Evolutionary conservation across 192 early-diverging fungal genomes (phyloP), one percentile per base, ranked within the genome.

Genomic region (Jimgerdemannia flammicorona): DNA sequence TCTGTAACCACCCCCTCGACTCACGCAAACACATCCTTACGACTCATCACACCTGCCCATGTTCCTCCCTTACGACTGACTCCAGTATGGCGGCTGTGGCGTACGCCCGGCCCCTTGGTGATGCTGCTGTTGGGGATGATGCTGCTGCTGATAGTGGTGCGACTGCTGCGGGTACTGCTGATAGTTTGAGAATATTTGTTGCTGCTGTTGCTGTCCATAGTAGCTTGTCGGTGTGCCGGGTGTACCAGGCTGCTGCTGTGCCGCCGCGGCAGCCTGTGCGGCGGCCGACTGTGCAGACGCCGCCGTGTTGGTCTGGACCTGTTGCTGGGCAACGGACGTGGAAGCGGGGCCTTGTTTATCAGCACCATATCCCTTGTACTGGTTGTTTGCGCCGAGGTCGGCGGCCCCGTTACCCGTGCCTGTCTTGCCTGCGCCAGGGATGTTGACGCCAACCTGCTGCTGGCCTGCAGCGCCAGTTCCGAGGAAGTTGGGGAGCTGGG

Each of bases 161-260:
- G 49, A 59, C 49, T 83, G 79, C n/a, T 82, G 83, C 74, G 76
- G 83, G n/a, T 77, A 82, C 43, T 86, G 84, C 75, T 86, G 85
- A 69, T 86, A 81, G 73, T 70, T 81, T 41, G 85, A 86, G 76
- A 86, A 84, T 80, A 86, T 86, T 14, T 59, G 49, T 59, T 59
- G 78, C 40, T 79, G 78, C 49, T 59, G 49, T 59, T 59, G 78
- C 40, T 79, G 78, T 8, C 74, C 74, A 49, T 75, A 75, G 64
- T 79, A 79, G 18, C 66, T 79, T 59, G 18, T 59, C 6, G 49
- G 49, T 6, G 49, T 59, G 0, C 49, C 49, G 14, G 49, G 49
- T 6, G 49, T 59, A 14, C 49, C 49, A 6, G 49, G 41, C 49
- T 66, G 41, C 70, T 67, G 19, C 49, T 44, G 19, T 72, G 43